Percentiles rank a stretch among this genome's conserved stretches.
Evolutionary conservation across 2,329 filamentous ascomycete genomes (phyloP).

Genomic region (Xylariaceae sp.): DNA sequence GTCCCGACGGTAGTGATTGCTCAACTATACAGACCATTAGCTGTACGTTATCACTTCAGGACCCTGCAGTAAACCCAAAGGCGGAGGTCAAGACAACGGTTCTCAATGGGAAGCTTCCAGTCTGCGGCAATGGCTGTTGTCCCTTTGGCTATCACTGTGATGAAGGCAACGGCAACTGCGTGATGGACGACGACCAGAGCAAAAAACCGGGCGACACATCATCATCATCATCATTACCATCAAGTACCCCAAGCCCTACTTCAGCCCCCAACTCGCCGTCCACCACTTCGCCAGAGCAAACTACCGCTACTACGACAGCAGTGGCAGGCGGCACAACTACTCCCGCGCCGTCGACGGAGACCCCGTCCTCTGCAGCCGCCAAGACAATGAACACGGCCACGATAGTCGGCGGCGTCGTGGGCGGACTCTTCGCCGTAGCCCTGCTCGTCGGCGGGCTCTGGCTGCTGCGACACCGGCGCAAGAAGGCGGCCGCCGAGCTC

Average conservation of each 20-base stretch:
- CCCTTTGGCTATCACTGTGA: constrained; percentile 74
- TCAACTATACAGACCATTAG: constrained; percentile 65
- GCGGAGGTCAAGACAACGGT: constrained; percentile 71
- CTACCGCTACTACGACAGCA: constrained; percentile 7
- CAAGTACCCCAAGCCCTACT: constrained; percentile 14
- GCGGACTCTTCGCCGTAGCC: constrained; percentile 31
- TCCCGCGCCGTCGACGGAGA: constrained; percentile 24
- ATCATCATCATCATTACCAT: no score
- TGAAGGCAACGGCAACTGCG: constrained; percentile 51
- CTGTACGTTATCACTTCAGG: constrained; percentile 68
- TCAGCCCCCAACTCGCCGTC: constrained; percentile 8
- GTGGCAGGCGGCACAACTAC: constrained; percentile 4
- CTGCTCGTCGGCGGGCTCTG: constrained; percentile 26
- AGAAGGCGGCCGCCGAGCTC: constrained; percentile 15
- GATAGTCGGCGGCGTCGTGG: constrained; percentile 38
- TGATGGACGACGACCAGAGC: constrained; percentile 58
- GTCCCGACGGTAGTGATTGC: constrained; percentile 65
- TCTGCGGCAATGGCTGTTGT: constrained; percentile 70
- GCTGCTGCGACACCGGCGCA: constrained; percentile 30
- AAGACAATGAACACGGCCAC: constrained; percentile 38
- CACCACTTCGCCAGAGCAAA: neutral
- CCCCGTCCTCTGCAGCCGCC: constrained; percentile 21
- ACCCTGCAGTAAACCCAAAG: constrained; percentile 60
- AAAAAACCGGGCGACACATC: constrained; percentile 32
- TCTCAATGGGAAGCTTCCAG: constrained; percentile 59